These are phyloP conservation scores for Angophora floribunda DNA, from an alignment of 345 rosid species.

Conservation along the genomic window DNA sequence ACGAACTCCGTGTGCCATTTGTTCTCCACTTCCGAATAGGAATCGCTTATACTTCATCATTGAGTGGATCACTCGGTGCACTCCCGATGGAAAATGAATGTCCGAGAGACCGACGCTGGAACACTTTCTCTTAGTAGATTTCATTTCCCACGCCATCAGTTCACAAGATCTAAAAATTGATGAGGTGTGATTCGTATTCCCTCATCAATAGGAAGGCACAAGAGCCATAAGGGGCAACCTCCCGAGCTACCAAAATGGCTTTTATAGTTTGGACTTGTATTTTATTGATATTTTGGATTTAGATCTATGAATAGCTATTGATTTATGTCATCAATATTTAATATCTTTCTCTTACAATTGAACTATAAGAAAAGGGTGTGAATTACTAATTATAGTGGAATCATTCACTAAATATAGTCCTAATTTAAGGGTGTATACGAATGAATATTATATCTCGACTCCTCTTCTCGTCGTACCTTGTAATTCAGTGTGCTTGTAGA, in stretches of 20 bases:
- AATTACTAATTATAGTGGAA: not conserved
- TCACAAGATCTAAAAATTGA: not conserved
- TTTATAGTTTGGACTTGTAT: no score
- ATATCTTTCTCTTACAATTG: no score
- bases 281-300: not conserved
- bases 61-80: not conserved
- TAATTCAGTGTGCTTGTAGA: no score
- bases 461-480: no score
- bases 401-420: not conserved
- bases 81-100: not conserved
- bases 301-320: not conserved
- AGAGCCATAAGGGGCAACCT: not conserved
- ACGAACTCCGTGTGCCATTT: no score
- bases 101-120: not conserved
- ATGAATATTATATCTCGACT: no score
- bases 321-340: no score
- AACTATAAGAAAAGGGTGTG: rapidly evolving
- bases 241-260: not conserved
- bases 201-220: not conserved
- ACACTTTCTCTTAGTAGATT: not conserved
- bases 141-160: not conserved
- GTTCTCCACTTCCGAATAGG: no score
- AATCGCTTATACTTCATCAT: no score
- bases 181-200: not conserved
- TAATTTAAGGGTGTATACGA: no score